phyloP scores from a whole-genome alignment of 75 land plant genomes.

The Isoetes taiwanensis region DNA sequence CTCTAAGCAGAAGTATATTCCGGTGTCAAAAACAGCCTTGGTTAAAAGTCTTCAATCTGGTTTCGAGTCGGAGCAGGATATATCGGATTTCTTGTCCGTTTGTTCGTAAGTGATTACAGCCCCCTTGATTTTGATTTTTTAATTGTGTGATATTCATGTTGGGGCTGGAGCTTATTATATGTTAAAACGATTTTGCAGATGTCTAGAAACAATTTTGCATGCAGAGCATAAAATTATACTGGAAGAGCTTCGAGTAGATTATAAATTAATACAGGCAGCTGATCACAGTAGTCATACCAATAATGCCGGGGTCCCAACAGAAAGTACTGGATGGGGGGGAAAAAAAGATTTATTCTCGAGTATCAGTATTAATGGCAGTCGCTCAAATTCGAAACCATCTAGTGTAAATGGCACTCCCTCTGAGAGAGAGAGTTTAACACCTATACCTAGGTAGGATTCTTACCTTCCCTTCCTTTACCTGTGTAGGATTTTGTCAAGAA shows the following conservation, averaged over 20 bases:
- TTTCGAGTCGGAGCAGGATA: slow-evolving; percentile 27
- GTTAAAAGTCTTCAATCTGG: slow-evolving; percentile 36
- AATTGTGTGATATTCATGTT: no score
- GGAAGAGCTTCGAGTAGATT: slow-evolving; percentile 67
- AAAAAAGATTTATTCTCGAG: neutral
- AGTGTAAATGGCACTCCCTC: neutral
- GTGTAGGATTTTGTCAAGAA: no score
- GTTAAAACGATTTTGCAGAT: slow-evolving; percentile 23
- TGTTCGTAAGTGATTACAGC: slow-evolving; percentile 29
- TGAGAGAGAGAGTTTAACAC: neutral
- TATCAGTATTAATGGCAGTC: neutral
- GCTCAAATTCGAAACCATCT: neutral
- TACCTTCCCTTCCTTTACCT: no score
- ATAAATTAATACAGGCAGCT: slow-evolving; percentile 17
- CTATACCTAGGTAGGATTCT: no score
- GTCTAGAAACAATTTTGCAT: slow-evolving; percentile 80
- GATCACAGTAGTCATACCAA: no score
- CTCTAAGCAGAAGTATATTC: slow-evolving; percentile 65
- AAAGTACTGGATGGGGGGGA: neutral
- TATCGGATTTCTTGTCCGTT: slow-evolving; percentile 32
- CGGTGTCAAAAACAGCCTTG: slow-evolving; percentile 48
- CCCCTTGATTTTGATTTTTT: no score
- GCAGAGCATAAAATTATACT: slow-evolving; percentile 78
- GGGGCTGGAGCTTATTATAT: neutral
- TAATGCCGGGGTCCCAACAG: no score